Evolutionary conservation across 148 eudicot species (phyloP).

Genomic region (Fallopia convolvulus): DNA sequence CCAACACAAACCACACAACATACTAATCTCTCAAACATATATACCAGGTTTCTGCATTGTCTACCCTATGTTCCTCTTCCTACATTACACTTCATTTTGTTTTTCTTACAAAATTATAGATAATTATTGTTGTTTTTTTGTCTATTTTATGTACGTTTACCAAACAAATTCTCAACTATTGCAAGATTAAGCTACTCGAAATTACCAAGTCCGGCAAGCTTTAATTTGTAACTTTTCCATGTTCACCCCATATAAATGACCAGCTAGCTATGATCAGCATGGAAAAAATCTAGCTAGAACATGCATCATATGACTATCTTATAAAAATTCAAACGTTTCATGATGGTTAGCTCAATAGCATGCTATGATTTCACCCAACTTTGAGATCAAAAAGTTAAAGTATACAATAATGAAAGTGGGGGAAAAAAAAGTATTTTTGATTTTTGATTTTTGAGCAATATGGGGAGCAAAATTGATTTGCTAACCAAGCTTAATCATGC

Average conservation of each 20-base stretch:
- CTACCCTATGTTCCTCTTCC: neutral
- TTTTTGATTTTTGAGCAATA: conserved; percentile 1
- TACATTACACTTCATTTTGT: too few relatives aligned
- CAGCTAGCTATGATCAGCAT: neutral
- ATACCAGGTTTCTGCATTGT: neutral
- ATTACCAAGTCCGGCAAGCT: neutral
- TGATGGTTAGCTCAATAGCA: conserved; percentile 1
- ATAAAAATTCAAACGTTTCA: neutral
- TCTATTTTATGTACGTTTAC: too few relatives aligned
- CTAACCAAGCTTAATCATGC: neutral
- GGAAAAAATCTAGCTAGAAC: neutral
- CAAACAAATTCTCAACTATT: too few relatives aligned
- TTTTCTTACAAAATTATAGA: too few relatives aligned
- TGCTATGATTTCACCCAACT: conserved; percentile 1
- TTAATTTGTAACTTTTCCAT: neutral
- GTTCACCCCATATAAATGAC: neutral
- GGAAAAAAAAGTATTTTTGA: neutral
- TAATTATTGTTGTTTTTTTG: too few relatives aligned
- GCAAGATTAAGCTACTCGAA: too few relatives aligned
- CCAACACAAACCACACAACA: neutral
- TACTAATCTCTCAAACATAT: neutral
- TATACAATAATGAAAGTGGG: neutral
- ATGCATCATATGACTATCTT: neutral
- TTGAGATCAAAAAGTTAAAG: conserved; percentile 3
- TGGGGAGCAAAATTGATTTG: conserved; percentile 7